Evolutionary conservation across 768 basidiomycete species (phyloP), one percentile per base, ranked within the genome.

Genomic region (Termitomyces sp.): DNA sequence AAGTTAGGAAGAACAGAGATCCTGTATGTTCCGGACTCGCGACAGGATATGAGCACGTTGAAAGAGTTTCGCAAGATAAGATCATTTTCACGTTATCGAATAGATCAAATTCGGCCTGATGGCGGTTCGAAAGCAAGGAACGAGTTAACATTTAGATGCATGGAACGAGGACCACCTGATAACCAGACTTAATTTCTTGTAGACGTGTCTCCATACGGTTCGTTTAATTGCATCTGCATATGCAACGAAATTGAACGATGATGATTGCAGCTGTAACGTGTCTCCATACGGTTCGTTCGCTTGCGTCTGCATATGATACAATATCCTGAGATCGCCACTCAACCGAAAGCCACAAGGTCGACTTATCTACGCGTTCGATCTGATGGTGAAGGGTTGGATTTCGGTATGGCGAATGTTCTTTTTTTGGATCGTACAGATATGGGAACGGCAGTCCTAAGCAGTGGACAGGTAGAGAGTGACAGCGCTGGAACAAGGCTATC

Each of bases 231-330:
- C 23, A 27, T 48, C n/a, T 25, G 17, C 32, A 57, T 31, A 57
- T 57, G 34, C n/a, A n/a, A n/a, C n/a, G n/a, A n/a, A n/a, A n/a
- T n/a, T n/a, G n/a, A n/a, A n/a, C n/a, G n/a, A n/a, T n/a, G n/a
- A n/a, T 43, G 5, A 21, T 14, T 23, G 14, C 9, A 35, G 11
- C 40, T 32, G 32, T 23, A 11, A 29, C 34, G 25, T 35, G 35
- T 19, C 41, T 3, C 37, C 40, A 50, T 35, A 29, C 27, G 41
- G 48, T 43, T 40, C 35, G 38, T 27, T 49, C 16, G 14, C 43
- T 44, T 35, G 48, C 23, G 34, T 48, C n/a, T 25, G 17, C 32
- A 57, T 31, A 57, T 57, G 34, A 47, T 7, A 52, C 35, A 52
- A 25, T 17, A 37, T 31, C 5, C 34, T 23, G 11, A 43, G 17